Conservation (phyloP, 2,329 filamentous ascomycete species). For the Fusarium sp. region DNA sequence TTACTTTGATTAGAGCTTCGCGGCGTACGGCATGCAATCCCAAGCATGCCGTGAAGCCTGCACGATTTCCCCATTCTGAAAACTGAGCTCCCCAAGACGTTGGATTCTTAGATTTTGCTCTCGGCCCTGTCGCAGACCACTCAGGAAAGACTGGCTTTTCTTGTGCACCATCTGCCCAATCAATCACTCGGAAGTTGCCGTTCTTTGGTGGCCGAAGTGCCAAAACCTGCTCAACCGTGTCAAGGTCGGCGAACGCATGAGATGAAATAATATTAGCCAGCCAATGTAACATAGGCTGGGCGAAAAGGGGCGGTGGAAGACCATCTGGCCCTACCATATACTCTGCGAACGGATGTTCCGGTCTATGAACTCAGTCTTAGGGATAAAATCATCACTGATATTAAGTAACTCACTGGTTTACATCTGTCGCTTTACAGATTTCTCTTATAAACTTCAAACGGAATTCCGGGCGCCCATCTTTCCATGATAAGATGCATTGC, state of each 20-base stretch:
- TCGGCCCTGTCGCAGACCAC: not conserved
- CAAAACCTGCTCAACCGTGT: not conserved
- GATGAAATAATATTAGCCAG: not conserved
- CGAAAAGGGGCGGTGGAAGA: not conserved
- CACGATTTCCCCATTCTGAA: not conserved
- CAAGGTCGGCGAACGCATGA: not conserved
- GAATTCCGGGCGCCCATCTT: not conserved
- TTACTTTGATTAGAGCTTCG: conserved; percentile 11
- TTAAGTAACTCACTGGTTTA: not conserved
- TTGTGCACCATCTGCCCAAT: not conserved
- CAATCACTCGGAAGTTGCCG: not conserved
- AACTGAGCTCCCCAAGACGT: not conserved
- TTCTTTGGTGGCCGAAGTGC: not conserved
- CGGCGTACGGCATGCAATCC: conserved; percentile 1
- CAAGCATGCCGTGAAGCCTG: not conserved
- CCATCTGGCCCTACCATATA: not conserved
- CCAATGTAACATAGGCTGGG: not conserved
- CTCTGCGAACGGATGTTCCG: not conserved
- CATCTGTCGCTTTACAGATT: not conserved
- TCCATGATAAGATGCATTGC: not conserved
- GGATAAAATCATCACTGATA: not conserved
- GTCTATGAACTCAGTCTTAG: not conserved
- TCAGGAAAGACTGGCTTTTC: not conserved
- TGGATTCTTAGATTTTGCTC: not conserved
- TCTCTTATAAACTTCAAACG: not conserved